A percentile compares a stretch with the other conserved stretches of the same genome.
phyloP scores from a whole-genome alignment of 306 rosid species.

The Vigna nakashimae region DNA sequence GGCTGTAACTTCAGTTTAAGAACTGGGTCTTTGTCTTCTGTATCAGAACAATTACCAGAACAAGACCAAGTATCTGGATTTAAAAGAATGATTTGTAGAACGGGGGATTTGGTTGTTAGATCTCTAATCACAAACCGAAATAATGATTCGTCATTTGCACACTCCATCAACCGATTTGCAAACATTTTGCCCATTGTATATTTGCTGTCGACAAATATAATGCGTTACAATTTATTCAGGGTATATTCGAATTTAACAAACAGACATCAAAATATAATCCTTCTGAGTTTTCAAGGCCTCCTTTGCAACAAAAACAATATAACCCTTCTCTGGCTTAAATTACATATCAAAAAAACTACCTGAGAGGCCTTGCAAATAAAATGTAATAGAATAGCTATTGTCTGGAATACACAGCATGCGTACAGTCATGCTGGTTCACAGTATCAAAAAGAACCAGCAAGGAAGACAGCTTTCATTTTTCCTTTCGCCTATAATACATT shows the following conservation, averaged over 20 bases:
- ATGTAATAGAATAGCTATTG: background rate
- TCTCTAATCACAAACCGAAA: constrained; percentile 85
- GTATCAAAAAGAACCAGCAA: constrained; percentile 23
- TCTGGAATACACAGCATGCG: constrained; percentile 20
- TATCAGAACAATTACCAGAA: constrained; percentile 59
- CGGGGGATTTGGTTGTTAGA: constrained; percentile 64
- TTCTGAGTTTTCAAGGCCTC: background rate
- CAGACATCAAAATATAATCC: constrained; percentile 24
- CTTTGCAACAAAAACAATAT: background rate
- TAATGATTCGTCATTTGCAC: constrained; percentile 80
- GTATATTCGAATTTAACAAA: constrained; percentile 17
- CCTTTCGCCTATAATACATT: constrained; percentile 13
- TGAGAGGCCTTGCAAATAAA: background rate
- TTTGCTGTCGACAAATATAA: constrained; percentile 56
- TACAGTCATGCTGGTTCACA: background rate
- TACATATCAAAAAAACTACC: background rate
- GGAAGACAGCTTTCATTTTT: background rate
- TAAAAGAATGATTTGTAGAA: constrained; percentile 72
- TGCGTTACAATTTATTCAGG: constrained; percentile 18
- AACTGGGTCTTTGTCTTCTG: constrained; percentile 46
- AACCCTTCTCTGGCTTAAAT: background rate
- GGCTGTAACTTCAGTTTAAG: constrained; percentile 66
- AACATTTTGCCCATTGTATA: constrained; percentile 84
- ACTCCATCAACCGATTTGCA: constrained; percentile 72
- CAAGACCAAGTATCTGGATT: constrained; percentile 81